Evolutionary conservation across 2,329 filamentous ascomycete genomes (phyloP), one percentile per base, ranked within the genome.

Genomic region (Colletotrichum karsti): DNA sequence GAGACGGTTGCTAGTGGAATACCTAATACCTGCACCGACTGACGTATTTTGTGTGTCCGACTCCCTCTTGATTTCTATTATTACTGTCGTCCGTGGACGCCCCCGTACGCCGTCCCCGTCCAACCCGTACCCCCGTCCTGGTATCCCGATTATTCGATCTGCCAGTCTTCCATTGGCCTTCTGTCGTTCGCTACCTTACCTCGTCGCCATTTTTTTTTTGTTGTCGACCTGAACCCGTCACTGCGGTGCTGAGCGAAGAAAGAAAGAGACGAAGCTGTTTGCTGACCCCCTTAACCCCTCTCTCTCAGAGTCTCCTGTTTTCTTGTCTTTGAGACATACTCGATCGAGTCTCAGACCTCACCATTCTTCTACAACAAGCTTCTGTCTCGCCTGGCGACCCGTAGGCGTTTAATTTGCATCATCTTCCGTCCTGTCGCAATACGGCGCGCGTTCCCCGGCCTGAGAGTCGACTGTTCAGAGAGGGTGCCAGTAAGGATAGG

Each of bases 1-100:
- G 33, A 35, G 7, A 10, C 33, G 5, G 33, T 35, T 35, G 33
- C 33, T 20, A 61, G 35, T 54, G 8, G 15, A 30, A 46, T 35
- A 54, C 28, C 42, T 44, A 51, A 13, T 35, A 42, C 26, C 13
- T 50, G 13, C 12, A 26, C 33, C 33, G 33, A 67, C 63, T 67
- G 63, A 63, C 51, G 63, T 67, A 62, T 62, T 44, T 15, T 39
- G 22, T 62, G 39, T 39, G 42, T 30, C 30, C 7, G 28, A 26
- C 41, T 41, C 42, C 41, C 63, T 63, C 63, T 42, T 63, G 33
- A 24, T 56, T 56, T 63, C 58, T 67, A 67, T 67, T 67, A 67
- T 67, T 67, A 67, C 63, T 35, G 56, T 6, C 37, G n/a, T 35
- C 57, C 20, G 26, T 37, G 12, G 22, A 12, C 41, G 28, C 18